phyloP scores from a whole-genome alignment of 2,329 filamentous ascomycete genomes.

The Hymenotorrendiella dingleyae region DNA sequence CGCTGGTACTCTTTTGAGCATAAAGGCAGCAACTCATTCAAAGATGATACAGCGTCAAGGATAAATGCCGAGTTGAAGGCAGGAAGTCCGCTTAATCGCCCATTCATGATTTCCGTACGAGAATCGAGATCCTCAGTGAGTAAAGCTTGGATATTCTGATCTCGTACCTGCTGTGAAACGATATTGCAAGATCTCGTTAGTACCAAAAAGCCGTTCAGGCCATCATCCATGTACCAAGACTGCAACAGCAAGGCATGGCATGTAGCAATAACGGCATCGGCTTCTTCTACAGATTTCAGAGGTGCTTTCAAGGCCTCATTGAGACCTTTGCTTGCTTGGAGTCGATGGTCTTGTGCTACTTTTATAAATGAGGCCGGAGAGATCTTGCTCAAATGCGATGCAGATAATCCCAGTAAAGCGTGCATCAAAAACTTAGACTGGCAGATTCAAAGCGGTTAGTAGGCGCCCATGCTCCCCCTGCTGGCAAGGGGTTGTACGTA shows the following conservation, averaged over 20 bases:
- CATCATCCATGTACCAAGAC: conserved; percentile 51
- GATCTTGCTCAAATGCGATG: conserved; percentile 11
- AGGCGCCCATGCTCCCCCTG: no score
- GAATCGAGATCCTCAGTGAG: conserved; percentile 43
- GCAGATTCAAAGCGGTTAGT: no score
- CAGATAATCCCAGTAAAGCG: conserved; percentile 12
- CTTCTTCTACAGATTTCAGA: conserved; percentile 5
- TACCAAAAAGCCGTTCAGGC: conserved; percentile 53
- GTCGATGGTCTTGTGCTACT: conserved; percentile 10
- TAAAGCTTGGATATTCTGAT: conserved; percentile 35
- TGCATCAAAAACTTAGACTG: conserved; percentile 17
- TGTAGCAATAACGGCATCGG: conserved; percentile 32
- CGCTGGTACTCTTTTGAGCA: neutral
- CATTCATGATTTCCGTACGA: conserved; percentile 36
- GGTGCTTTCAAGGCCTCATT: conserved; percentile 9
- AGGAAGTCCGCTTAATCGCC: conserved; percentile 6
- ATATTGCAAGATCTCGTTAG: conserved; percentile 52
- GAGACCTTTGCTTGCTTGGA: conserved; percentile 12
- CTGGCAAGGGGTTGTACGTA: no score
- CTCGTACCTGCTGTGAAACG: conserved; percentile 48
- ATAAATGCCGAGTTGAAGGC: conserved; percentile 5
- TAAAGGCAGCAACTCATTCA: neutral
- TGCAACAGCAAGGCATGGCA: conserved; percentile 54
- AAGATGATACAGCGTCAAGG: neutral
- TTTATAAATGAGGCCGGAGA: conserved; percentile 3